Evolutionary conservation across 2,329 filamentous ascomycete genomes (phyloP).

Genomic region (Sclerotinia subarctica): DNA sequence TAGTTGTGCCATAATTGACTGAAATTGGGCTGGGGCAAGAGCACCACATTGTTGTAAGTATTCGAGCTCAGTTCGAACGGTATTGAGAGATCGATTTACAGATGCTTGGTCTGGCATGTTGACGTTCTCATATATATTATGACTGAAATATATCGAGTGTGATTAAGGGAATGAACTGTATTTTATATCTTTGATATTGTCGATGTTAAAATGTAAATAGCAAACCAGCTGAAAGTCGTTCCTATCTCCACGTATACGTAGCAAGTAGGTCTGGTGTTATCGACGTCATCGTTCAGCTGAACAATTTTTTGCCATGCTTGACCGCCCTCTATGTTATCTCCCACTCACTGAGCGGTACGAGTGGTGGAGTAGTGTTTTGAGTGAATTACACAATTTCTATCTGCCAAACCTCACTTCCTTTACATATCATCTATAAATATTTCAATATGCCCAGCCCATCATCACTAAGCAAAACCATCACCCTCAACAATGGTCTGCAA

Average conservation of each 20-base stretch:
- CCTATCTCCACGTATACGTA: background rate
- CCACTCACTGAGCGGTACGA: too few relatives aligned
- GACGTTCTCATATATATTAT: background rate
- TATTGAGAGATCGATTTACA: constrained; percentile 33
- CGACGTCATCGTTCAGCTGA: constrained; percentile 12
- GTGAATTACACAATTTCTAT: background rate
- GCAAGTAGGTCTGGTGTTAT: background rate
- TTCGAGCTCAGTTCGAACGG: constrained; percentile 33
- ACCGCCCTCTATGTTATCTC: constrained; percentile 7
- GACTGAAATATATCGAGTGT: too few relatives aligned
- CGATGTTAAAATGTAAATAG: background rate
- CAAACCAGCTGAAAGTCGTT: background rate
- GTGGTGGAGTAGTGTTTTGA: too few relatives aligned
- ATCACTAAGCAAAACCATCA: constrained; percentile 9
- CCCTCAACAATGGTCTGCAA: constrained; percentile 39
- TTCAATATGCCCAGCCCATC: constrained; percentile 1
- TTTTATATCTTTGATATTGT: background rate
- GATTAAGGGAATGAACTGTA: background rate
- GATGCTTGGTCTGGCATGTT: constrained; percentile 35
- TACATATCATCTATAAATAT: background rate
- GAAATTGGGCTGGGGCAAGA: constrained; percentile 35
- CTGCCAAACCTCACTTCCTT: background rate
- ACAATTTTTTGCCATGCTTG: background rate
- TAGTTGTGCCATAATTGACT: constrained; percentile 39
- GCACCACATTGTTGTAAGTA: constrained; percentile 37